Base-by-base conservation (phyloP, 2,329 filamentous ascomycete species). In the Pyrenochaeta sp. region DNA sequence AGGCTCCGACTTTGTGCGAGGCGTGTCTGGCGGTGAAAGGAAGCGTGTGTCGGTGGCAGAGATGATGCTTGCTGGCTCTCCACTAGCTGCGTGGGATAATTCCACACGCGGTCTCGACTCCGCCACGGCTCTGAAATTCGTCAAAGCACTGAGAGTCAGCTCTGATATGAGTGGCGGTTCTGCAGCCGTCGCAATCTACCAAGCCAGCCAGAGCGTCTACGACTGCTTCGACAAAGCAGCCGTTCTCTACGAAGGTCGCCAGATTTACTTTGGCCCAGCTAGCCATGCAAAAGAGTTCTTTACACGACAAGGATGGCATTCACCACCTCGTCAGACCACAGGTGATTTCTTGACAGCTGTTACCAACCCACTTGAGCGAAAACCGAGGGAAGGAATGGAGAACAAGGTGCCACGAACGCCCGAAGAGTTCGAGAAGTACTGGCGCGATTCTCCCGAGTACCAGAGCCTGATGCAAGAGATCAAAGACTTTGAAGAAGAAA, bases 281-380 rank as follows among this genome's bases (percentile, higher is more conserved):
- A 69, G 65, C 5, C 71, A 79, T 2, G 90, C 90, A 0, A 87
- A 83, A 63, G 70, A 71, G 0, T 92, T 86, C 73, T 92, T 93
- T 55, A 84, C 87, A 63, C 76, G 82, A 11, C 85, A 89, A 74
- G 90, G 90, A 35, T 93, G 85, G 81, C 71, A 82, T 30, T 91
- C 88, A 61, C 87, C 87, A 0, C 73, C 81, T 2, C 82, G 89
- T 2, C 87, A 90, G 65, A 92, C 88, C 0, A 87, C 87, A 0
- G 86, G 85, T 2, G 90, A 94, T 63, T 94, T 93, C 71, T 75
- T 93, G 20, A 93, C 90, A 0, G 89, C 87, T 1, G 85, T 93
- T 49, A 91, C 87, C 2, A 79, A 78, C 32, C 60, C 80, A 1
- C 61, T 73, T 31, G 79, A 82, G 60, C 76, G 80, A 43, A 60